phyloP scores from a whole-genome alignment of 2,329 filamentous ascomycete species.

The Fusarium caatingaense region DNA sequence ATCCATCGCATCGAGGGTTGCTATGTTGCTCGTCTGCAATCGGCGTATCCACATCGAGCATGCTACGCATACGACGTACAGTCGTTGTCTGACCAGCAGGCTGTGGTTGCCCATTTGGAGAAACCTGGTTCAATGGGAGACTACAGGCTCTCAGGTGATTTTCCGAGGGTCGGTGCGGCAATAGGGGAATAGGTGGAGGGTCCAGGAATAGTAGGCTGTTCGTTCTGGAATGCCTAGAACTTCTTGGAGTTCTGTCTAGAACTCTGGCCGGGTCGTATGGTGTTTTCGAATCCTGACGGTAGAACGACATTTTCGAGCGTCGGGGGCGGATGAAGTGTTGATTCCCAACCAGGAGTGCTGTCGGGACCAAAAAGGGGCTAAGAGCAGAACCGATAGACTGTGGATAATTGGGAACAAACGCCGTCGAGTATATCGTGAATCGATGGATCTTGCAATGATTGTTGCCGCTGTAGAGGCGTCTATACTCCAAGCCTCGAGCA shows the following conservation, averaged over 20 bases:
- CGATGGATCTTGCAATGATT: slow-evolving; percentile 40
- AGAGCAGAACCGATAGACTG: slow-evolving; percentile 57
- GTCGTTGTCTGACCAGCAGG: slow-evolving; percentile 28
- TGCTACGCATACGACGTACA: slow-evolving; percentile 59
- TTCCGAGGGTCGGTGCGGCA: slow-evolving; percentile 23
- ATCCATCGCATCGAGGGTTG: slow-evolving; percentile 37
- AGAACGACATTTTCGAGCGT: slow-evolving; percentile 53
- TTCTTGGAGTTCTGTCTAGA: not conserved
- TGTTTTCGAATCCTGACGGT: slow-evolving; percentile 57
- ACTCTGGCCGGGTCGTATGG: slow-evolving; percentile 29
- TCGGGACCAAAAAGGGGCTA: slow-evolving; percentile 51
- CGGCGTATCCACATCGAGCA: slow-evolving; percentile 61
- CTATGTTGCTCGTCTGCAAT: slow-evolving; percentile 60
- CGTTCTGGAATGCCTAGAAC: not conserved
- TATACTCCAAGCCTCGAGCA: slow-evolving; percentile 3
- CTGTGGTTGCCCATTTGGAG: slow-evolving; percentile 1
- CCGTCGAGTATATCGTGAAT: slow-evolving; percentile 48
- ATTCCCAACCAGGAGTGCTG: slow-evolving; percentile 44
- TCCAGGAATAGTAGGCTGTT: slow-evolving; percentile 25
- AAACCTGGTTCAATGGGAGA: slow-evolving; percentile 19
- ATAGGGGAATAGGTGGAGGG: slow-evolving; percentile 28
- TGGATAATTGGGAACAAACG: slow-evolving; percentile 57
- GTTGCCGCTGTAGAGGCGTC: slow-evolving; percentile 15
- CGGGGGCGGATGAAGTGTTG: slow-evolving; percentile 43
- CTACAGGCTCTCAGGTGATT: slow-evolving; percentile 14